A percentile compares a stretch with the other conserved stretches of the same genome.
Evolutionary conservation across 1,284 basidiomycete genomes (phyloP).

Genomic region (Phylloboletellus chloephorus): DNA sequence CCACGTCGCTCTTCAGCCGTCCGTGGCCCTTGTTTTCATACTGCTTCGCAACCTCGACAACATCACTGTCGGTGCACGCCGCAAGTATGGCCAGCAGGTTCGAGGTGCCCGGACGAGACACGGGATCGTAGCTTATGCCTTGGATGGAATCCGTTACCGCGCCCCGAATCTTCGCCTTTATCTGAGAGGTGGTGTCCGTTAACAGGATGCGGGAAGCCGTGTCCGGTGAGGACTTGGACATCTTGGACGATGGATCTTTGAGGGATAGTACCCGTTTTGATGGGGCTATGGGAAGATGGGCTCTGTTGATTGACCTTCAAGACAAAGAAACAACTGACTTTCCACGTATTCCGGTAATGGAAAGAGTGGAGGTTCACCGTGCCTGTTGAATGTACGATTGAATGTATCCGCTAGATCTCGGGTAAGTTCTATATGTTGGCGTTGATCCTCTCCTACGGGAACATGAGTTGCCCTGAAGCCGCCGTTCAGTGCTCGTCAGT

Average conservation of each 20-base stretch:
- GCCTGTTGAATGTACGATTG: conserved; percentile 60
- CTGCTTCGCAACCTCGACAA: conserved; percentile 42
- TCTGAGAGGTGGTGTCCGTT: conserved; percentile 65
- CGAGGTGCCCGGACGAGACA: conserved; percentile 71
- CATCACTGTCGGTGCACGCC: conserved; percentile 54
- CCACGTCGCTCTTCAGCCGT: conserved; percentile 68
- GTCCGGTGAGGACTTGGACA: conserved; percentile 91
- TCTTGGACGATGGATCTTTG: conserved; percentile 81
- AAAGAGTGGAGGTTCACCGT: conserved; percentile 47
- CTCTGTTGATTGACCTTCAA: neutral
- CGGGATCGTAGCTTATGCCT: conserved; percentile 76
- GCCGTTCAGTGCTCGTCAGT: neutral
- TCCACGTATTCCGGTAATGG: conserved; percentile 69
- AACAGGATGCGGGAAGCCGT: conserved; percentile 80
- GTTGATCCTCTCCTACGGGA: conserved; percentile 93
- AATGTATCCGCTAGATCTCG: conserved; percentile 82
- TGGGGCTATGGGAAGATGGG: conserved; percentile 47
- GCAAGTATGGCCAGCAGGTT: conserved; percentile 80
- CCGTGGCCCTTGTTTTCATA: conserved; percentile 61
- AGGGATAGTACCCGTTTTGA: conserved; percentile 79
- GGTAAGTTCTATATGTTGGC: conserved; percentile 87
- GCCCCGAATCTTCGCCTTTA: conserved; percentile 67
- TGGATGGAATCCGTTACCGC: conserved; percentile 83
- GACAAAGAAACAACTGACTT: conserved; percentile 47
- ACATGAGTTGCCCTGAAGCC: conserved; percentile 77